Evolutionary conservation across 768 basidiomycete species (phyloP), one percentile per base, ranked within the genome.

Genomic region (Gelatoporia subvermispora): DNA sequence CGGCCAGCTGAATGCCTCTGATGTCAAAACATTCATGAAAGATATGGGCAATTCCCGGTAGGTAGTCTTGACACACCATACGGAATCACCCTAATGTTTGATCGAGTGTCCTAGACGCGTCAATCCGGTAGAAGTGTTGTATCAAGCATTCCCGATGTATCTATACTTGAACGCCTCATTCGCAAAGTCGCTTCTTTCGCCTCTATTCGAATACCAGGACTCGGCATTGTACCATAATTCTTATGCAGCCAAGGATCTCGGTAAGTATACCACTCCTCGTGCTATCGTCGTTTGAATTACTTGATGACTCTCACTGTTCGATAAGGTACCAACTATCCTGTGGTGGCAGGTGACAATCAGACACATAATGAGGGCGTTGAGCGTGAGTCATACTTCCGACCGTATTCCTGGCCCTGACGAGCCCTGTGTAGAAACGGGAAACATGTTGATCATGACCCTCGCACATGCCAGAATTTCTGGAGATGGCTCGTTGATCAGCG

Each of bases 41-140:
- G 25, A 49, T 41, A 35, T 49, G 31, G 48, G 48, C 8, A 43
- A 4, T 15, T 18, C 21, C n/a, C 20, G 48, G 48, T 49, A 7
- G 35, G 48, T 41, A 22, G 20, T 5, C n/a, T 25, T 22, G 3
- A 31, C 7, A 31, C n/a, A n/a, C n/a, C n/a, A n/a, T n/a, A n/a
- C n/a, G n/a, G n/a, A n/a, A n/a, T n/a, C n/a, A n/a, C n/a, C n/a
- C n/a, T n/a, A n/a, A n/a, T n/a, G n/a, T n/a, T n/a, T n/a, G n/a
- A n/a, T n/a, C n/a, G n/a, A n/a, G n/a, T n/a, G n/a, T n/a, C n/a
- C n/a, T 43, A 56, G 60, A 13, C 57, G 63, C 3, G 60, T 66
- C 7, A 66, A 60, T 45, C 64, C 67, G 4, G 66, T 68, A 2
- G 67, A 68, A 41, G 56, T 58, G 1, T 52, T 68, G 18, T 66